Evolutionary conservation across 2,329 filamentous ascomycete genomes (phyloP), one percentile per base, ranked within the genome.

Genomic region (Claviceps lovelessii): DNA sequence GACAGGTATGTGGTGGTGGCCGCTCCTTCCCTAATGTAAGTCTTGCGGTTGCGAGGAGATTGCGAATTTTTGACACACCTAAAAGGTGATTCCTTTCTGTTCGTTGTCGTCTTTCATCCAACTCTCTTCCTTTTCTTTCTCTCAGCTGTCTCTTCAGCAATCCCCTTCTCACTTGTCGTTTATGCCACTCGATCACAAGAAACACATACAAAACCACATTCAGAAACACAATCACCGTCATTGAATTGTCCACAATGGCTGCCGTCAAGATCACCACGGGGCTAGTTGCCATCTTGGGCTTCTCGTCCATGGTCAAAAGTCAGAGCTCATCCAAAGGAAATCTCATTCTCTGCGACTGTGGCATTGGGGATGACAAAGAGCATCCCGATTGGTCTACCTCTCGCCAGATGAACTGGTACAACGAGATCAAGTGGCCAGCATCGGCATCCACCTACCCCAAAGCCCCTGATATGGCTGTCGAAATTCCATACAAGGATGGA

Each of bases 321-420:
- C 61, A 68, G 52, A 61, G 61, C 53, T 61, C 64, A 41, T 61
- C 62, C 39, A 63, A 66, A 15, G 69, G 70, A 58, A 65, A 72
- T 17, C 67, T 73, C 44, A 63, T 73, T 44, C 67, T 73, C 49
- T 70, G 69, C 35, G 70, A 73, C 53, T 73, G 70, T 54, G 70
- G 71, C 35, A 72, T 72, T 54, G 71, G 71, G 6, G 67, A 71
- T 56, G 71, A 73, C 60, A 62, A 65, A n/a, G 63, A 64, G 7
- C 67, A 72, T 45, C 61, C 65, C 10, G 64, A 62, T 39, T 73
- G 70, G 70, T 73, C 70, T 7, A 73, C 71, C 5, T 73, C 70
- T 48, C 70, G 70, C 45, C 70, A 73, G 59, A 69, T 73, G 61
- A 72, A 73, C 57, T 73, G 71, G 71, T 73, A 73, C 54, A 54